Evolutionary conservation across 2,329 filamentous ascomycete genomes (phyloP).

Genomic region (Exophiala bonariae): DNA sequence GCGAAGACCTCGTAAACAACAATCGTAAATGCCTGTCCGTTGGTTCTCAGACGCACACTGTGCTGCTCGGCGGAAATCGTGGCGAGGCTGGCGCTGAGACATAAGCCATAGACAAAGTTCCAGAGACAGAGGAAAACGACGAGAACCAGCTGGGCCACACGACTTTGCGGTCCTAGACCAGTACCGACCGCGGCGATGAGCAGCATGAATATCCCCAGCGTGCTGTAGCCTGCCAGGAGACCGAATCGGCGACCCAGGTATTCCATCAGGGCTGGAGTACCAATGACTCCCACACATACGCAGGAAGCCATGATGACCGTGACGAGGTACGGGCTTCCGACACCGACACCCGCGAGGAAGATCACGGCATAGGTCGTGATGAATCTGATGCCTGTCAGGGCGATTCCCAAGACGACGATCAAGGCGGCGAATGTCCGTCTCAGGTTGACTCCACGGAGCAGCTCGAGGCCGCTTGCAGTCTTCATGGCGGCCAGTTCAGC

Average conservation of each 20-base stretch:
- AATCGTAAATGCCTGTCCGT: neutral
- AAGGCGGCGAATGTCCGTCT: neutral
- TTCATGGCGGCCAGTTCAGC: neutral
- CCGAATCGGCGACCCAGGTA: neutral
- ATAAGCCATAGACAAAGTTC: neutral
- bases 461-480: neutral
- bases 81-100: neutral
- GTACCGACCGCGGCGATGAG: neutral
- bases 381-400: neutral
- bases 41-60: neutral
- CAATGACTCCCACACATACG: neutral
- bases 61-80: neutral
- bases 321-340: neutral
- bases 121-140: neutral
- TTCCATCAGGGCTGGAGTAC: neutral
- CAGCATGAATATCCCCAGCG: neutral
- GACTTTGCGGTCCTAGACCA: neutral
- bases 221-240: neutral
- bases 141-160: neutral
- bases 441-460: neutral
- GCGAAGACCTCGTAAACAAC: neutral
- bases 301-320: neutral
- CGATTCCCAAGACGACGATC: neutral
- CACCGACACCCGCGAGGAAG: neutral
- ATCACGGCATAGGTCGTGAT: neutral